Evolutionary conservation across 352 stramenopile species (phyloP).

Genomic region (Globisporangium echinulatum): DNA sequence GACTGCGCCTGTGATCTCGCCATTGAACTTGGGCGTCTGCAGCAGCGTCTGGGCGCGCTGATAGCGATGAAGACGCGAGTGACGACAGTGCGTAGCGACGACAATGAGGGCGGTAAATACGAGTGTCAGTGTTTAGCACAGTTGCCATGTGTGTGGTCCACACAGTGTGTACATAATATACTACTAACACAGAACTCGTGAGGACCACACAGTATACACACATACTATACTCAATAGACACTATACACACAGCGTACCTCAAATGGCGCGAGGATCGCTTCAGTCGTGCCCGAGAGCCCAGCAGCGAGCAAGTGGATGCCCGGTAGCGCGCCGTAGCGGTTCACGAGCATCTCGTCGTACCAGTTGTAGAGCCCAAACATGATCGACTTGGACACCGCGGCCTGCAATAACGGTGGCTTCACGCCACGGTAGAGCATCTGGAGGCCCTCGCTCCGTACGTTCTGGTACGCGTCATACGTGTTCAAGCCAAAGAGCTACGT

Average conservation of each 20-base stretch:
- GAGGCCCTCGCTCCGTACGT: slow-evolving; percentile 53
- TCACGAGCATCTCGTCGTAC: slow-evolving; percentile 58
- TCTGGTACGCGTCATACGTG: slow-evolving; percentile 62
- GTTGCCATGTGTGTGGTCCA: too few relatives aligned
- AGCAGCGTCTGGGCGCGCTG: slow-evolving; percentile 80
- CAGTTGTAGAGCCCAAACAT: slow-evolving; percentile 90
- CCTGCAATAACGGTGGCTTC: slow-evolving; percentile 76
- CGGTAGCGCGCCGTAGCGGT: slow-evolving; percentile 32
- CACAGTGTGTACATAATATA: background rate
- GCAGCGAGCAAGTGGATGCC: slow-evolving; percentile 53
- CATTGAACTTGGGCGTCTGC: slow-evolving; percentile 85
- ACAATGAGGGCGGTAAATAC: too few relatives aligned
- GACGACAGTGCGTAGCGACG: too few relatives aligned
- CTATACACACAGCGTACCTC: slow-evolving; percentile 34
- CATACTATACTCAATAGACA: too few relatives aligned
- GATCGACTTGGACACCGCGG: slow-evolving; percentile 81
- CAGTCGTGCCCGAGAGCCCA: slow-evolving; percentile 67
- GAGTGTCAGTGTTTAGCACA: too few relatives aligned
- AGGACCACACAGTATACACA: too few relatives aligned
- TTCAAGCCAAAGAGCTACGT: slow-evolving; percentile 66
- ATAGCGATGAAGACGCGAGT: background rate
- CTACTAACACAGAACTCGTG: background rate
- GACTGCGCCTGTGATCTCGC: slow-evolving; percentile 64
- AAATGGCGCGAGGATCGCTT: slow-evolving; percentile 80
- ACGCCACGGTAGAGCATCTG: slow-evolving; percentile 79